Evolutionary conservation across 2,329 filamentous ascomycete species (phyloP).

Genomic region (Myriosclerotinia scirpicola): DNA sequence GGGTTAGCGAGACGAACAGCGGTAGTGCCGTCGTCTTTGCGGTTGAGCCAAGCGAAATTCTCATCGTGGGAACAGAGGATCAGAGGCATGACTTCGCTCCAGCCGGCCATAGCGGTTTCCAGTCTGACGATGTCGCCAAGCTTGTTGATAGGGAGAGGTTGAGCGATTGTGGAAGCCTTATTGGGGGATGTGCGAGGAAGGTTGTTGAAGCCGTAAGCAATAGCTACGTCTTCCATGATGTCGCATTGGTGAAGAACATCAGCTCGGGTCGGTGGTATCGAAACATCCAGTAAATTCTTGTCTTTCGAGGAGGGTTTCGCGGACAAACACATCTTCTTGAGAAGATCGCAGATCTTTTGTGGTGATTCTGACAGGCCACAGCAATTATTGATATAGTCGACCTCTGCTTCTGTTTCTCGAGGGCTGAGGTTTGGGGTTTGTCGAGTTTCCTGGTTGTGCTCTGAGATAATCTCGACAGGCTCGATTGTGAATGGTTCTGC

Average conservation of each 20-base stretch:
- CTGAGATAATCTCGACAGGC: conserved; percentile 86
- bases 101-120: conserved; percentile 90
- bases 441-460: conserved; percentile 83
- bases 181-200: conserved; percentile 84
- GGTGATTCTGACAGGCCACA: conserved; percentile 78
- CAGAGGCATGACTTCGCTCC: conserved; percentile 93
- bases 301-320: conserved; percentile 72
- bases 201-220: conserved; percentile 97
- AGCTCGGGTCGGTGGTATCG: conserved; percentile 83
- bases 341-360: conserved; percentile 72
- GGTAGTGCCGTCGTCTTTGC: conserved; percentile 79
- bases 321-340: conserved; percentile 86
- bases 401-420: conserved; percentile 74
- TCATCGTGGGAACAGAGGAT: conserved; percentile 98
- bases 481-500: conserved; percentile 88
- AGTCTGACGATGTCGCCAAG: conserved; percentile 85
- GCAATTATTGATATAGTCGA: conserved; percentile 92
- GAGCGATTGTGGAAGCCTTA: conserved; percentile 81
- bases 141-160: conserved; percentile 90
- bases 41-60: conserved; percentile 95
- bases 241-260: conserved; percentile 96
- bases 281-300: conserved; percentile 72
- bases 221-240: conserved; percentile 97
- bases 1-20: conserved; percentile 87
- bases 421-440: conserved; percentile 79